A percentile compares a stretch with the other conserved stretches of the same genome.
Evolutionary conservation across 179 eudicot genomes (phyloP).

Genomic region (Sideroxylon spinosum): DNA sequence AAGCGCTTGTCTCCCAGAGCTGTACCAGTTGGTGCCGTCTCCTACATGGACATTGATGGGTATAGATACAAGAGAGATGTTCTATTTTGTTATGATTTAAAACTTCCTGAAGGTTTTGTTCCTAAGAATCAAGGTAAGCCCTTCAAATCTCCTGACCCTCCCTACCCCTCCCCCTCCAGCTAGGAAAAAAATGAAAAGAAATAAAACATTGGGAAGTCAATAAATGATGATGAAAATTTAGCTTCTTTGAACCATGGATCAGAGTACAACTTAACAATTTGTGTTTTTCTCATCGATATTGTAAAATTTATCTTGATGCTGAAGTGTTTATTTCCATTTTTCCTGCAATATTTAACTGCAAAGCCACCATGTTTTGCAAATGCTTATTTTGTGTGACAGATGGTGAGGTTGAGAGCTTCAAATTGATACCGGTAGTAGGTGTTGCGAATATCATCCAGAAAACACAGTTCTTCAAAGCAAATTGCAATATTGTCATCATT

Average conservation of each 20-base stretch:
- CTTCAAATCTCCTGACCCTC: neutral
- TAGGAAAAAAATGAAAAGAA: neutral
- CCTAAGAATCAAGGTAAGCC: constrained; percentile 65
- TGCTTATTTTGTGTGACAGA: constrained; percentile 35
- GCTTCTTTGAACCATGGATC: neutral
- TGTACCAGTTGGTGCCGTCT: constrained; percentile 76
- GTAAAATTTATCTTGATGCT: neutral
- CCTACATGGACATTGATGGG: constrained; percentile 82
- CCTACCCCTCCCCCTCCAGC: neutral
- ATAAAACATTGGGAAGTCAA: neutral
- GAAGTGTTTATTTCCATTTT: constrained; percentile 9
- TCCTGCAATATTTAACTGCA: neutral
- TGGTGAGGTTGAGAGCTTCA: constrained; percentile 93
- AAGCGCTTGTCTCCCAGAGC: constrained; percentile 40
- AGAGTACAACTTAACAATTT: neutral
- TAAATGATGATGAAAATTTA: neutral
- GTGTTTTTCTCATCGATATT: neutral
- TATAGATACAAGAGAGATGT: constrained; percentile 82
- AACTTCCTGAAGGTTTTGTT: constrained; percentile 72
- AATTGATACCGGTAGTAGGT: constrained; percentile 47
- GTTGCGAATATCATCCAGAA: constrained; percentile 59
- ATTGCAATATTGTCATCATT: constrained; percentile 82
- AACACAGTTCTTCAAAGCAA: constrained; percentile 63
- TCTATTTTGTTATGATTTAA: constrained; percentile 84
- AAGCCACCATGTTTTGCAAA: neutral